Percentiles rank a stretch among this genome's conserved stretches.
Conservation (phyloP, 176 grass and related monocot genomes). For the Oropetium thomaeum region DNA sequence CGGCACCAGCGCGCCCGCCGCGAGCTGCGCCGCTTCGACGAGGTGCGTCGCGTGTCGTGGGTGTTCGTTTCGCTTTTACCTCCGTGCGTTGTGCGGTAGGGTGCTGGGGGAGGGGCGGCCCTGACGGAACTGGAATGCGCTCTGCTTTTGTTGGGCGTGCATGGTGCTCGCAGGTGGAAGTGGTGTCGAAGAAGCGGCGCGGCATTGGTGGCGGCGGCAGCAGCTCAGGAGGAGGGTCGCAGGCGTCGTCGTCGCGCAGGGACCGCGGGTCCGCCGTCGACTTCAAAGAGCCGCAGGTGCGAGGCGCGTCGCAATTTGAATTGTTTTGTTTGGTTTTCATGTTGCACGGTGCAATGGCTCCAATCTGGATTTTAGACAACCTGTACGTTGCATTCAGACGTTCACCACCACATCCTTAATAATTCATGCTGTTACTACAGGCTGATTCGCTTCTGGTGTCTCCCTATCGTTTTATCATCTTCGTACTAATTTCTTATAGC, state of each 20-base stretch:
- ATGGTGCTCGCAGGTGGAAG: conserved; percentile 39
- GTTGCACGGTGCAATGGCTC: not conserved
- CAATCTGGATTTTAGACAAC: not conserved
- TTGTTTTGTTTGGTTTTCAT: not conserved
- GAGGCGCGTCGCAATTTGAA: not conserved
- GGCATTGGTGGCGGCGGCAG: conserved; percentile 25
- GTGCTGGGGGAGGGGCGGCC: not conserved
- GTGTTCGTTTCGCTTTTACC: not conserved
- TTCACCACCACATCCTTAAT: not conserved
- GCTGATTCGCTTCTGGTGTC: not conserved
- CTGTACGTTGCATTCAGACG: not conserved
- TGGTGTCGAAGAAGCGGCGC: conserved; percentile 58
- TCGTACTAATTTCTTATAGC: too few relatives aligned
- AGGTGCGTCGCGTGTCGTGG: conserved; percentile 6
- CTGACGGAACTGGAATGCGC: not conserved
- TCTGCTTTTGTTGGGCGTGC: not conserved
- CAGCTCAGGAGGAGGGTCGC: conserved; percentile 35
- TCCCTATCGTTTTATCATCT: conserved; percentile 8
- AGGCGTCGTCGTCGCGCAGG: conserved; percentile 32
- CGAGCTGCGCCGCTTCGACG: conserved; percentile 39
- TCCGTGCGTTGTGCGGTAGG: too few relatives aligned
- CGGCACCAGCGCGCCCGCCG: conserved; percentile 32
- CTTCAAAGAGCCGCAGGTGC: conserved; percentile 62
- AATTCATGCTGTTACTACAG: not conserved
- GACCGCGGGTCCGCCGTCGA: conserved; percentile 46